Conservation (phyloP, 805 yeast genomes). For the Diddensiella caesifluorescens region DNA sequence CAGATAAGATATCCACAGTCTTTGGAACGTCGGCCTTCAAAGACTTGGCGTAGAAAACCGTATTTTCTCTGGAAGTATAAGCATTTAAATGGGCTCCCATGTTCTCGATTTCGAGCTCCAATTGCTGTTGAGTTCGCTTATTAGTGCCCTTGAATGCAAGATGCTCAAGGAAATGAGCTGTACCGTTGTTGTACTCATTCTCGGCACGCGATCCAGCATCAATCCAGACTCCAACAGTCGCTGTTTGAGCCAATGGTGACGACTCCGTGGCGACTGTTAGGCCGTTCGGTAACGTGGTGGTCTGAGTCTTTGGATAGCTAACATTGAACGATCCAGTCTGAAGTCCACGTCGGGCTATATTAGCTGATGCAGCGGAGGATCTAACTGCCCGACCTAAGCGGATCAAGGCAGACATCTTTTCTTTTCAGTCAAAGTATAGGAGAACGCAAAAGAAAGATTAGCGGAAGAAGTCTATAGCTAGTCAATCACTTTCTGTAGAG, state of each 20-base stretch:
- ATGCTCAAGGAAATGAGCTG: constrained; percentile 97
- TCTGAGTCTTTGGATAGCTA: constrained; percentile 45
- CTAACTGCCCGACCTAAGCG: constrained; percentile 4
- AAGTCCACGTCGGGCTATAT: constrained; percentile 1
- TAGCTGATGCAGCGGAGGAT: not conserved
- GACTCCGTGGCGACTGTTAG: constrained; percentile 88
- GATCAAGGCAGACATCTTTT: constrained; percentile 5
- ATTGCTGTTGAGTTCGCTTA: constrained; percentile 67
- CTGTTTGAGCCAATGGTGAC: constrained; percentile 83
- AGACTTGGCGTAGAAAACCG: constrained; percentile 93
- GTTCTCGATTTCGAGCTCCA: constrained; percentile 92
- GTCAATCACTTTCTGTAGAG: too few relatives aligned
- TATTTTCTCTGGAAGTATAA: constrained; percentile 96
- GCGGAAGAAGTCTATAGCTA: too few relatives aligned
- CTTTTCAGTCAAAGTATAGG: not conserved
- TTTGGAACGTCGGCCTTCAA: constrained; percentile 73
- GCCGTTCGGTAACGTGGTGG: constrained; percentile 82
- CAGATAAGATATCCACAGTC: constrained; percentile 83
- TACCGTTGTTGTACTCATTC: constrained; percentile 75
- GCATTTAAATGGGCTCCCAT: constrained; percentile 97
- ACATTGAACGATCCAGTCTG: constrained; percentile 12
- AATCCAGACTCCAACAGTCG: constrained; percentile 97
- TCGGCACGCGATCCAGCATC: constrained; percentile 99
- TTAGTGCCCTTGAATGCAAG: constrained; percentile 93
- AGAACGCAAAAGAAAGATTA: too few relatives aligned